phyloP scores from a whole-genome alignment of 768 basidiomycete genomes.

The Suillus subaureus region DNA sequence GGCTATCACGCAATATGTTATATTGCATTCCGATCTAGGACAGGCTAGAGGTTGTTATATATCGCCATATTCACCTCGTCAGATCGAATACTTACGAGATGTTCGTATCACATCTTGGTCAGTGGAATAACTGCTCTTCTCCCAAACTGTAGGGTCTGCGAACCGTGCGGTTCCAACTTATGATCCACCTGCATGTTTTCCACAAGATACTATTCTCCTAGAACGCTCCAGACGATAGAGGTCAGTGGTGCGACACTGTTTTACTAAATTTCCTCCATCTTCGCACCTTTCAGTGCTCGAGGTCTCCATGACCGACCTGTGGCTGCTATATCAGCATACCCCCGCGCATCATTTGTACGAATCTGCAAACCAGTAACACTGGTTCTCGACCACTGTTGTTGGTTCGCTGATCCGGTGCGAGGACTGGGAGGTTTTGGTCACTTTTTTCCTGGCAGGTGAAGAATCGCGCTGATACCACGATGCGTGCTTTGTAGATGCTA shows the following conservation, averaged over 20 bases:
- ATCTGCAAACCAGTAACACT: too few relatives aligned
- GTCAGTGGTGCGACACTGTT: neutral
- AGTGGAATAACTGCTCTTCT: neutral
- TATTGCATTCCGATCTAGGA: neutral
- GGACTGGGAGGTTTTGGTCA: too few relatives aligned
- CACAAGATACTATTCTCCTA: neutral
- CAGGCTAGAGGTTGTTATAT: neutral
- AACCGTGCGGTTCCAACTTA: neutral
- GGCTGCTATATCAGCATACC: neutral
- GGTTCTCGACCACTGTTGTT: too few relatives aligned
- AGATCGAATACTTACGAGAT: neutral
- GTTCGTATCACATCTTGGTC: neutral
- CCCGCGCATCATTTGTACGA: neutral
- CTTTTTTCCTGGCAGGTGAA: too few relatives aligned
- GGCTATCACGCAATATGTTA: neutral
- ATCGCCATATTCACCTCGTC: neutral
- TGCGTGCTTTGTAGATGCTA: too few relatives aligned
- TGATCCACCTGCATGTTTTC: neutral
- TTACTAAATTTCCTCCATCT: neutral
- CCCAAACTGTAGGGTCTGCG: neutral
- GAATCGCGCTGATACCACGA: too few relatives aligned
- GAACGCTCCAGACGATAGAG: neutral
- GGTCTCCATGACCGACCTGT: neutral
- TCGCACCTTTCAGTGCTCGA: neutral
- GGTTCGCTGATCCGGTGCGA: too few relatives aligned